Evolutionary conservation across 2,329 filamentous ascomycete genomes (phyloP), one percentile per base, ranked within the genome.

Genomic region (Verticillium isaacii): DNA sequence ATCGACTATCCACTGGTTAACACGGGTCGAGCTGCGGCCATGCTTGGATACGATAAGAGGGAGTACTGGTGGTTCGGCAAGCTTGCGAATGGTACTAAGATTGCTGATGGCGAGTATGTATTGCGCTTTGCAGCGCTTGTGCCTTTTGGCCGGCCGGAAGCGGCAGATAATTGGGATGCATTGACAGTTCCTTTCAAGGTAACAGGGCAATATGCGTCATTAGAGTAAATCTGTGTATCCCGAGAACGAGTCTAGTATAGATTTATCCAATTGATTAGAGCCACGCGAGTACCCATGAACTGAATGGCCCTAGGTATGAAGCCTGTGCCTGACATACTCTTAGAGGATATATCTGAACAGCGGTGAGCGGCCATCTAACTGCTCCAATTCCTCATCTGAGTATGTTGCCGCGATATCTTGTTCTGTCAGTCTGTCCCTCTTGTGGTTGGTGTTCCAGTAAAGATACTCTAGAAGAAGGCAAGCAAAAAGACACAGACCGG

Each of bases 21-120:
- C 63, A 70, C 36, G 56, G 63, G 9, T 50, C 59, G 29, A 69
- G 68, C 45, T 68, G 65, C 50, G 60, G 61, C 5, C 60, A 62
- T 36, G 9, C 39, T 45, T 5, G 73, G 73, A 52, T 76, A 75
- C 60, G 72, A 73, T 3, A 66, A 72, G 29, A 75, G 59, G 14
- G 63, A 59, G 45, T 71, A 67, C 60, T 79, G 74, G 72, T 80
- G 77, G 77, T 77, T 79, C 29, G 77, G 77, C 9, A 76, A 77
- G 62, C 72, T 79, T 14, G 74, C 76, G n/a, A 77, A 79, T 62
- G 77, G 77, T 5, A 74, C 74, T 2, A 72, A 73, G 60, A 78
- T 79, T 57, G 68, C 69, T 5, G 72, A 76, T 3, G 77, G 77
- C 0, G 74, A 74, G 37, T 80, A 79, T 62, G 39, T 45, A n/a